These are phyloP conservation scores for Yamadazyma atlantica DNA, from an alignment of 1,139 yeast species.

Conservation along the genomic window DNA sequence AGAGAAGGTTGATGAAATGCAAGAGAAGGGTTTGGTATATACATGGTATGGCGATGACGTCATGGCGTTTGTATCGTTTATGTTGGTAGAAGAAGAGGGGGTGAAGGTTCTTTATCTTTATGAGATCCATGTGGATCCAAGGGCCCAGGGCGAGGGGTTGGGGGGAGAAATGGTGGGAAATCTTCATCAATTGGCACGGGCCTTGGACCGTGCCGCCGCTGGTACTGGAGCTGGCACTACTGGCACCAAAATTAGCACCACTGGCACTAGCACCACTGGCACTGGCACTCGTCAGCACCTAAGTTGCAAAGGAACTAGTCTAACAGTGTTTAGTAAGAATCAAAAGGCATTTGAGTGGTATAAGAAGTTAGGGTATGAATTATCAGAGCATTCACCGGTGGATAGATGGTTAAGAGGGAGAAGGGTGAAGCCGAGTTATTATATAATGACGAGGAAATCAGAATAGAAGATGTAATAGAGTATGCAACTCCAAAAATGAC, in stretches of 20 bases:
- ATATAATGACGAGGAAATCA: constrained; percentile 13
- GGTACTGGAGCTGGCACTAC: too few relatives aligned
- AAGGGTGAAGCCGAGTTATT: constrained; percentile 32
- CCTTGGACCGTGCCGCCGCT: constrained; percentile 13
- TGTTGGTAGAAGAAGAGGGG: constrained; percentile 32
- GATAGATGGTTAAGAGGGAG: constrained; percentile 39
- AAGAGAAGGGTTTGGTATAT: constrained; percentile 43
- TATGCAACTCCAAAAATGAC: too few relatives aligned
- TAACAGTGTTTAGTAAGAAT: constrained; percentile 56
- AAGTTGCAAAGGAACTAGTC: constrained; percentile 28
- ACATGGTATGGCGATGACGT: constrained; percentile 25
- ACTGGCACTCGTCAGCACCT: constrained; percentile 3
- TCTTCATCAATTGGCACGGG: constrained; percentile 26
- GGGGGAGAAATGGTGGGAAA: constrained; percentile 35
- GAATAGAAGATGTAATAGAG: too few relatives aligned
- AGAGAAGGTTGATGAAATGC: constrained; percentile 46
- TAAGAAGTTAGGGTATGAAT: constrained; percentile 32
- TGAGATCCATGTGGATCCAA: constrained; percentile 48
- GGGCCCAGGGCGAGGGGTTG: constrained; percentile 27
- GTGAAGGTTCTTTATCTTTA: constrained; percentile 47
- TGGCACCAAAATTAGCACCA: too few relatives aligned
- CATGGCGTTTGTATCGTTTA: constrained; percentile 46
- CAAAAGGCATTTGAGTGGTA: constrained; percentile 45
- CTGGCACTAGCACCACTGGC: too few relatives aligned
- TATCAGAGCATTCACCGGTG: constrained; percentile 42